Base-by-base conservation (phyloP, 2,329 filamentous ascomycete genomes). In the Fusarium brachygibbosum region DNA sequence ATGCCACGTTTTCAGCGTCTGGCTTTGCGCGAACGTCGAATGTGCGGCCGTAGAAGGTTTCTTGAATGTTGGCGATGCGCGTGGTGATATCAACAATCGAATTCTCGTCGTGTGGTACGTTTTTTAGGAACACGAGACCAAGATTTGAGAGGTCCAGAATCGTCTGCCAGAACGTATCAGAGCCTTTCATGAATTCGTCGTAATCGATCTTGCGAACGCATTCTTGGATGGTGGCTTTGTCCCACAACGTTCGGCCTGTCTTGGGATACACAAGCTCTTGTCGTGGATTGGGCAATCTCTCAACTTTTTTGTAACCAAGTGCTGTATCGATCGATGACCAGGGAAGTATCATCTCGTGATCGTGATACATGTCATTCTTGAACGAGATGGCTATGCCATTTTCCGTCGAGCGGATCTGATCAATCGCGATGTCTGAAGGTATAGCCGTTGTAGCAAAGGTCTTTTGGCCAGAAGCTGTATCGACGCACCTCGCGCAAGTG, bases 11-110 rank as follows among this genome's bases (percentile, higher is more conserved):
- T 76, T 95, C 94, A 25, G 94, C 93, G 57, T 93, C 79, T 2
- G 91, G 73, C 54, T 97, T 91, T 5, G 90, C 93, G 55, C 89
- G 88, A 14, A 98, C 95, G 79, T 98, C 92, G 89, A 94, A 98
- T 0, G 93, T 97, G 71, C 86, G 84, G 41, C 96, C 96, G 79
- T 98, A 98, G 76, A 98, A 96, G 10, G 94, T 96, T 73, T 93
- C 90, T 75, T 93, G 91, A 28, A 98, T 81, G 34, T 87, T 87
- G 2, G 94, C 94, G 62, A 98, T 92, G 52, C 90, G 87, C 6
- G 84, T 83, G 3, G 90, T 91, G 60, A 98, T 88, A 23, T 84
- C 80, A 38, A 87, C 85, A 6, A 98, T 91, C 6, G 89, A 85
- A 2, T 84, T 79, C 64, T 91, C 87, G 17, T 87, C 86, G 12